These are phyloP conservation scores for Candolleomyces efflorescens DNA, from an alignment of 768 basidiomycete species.

Conservation along the genomic window DNA sequence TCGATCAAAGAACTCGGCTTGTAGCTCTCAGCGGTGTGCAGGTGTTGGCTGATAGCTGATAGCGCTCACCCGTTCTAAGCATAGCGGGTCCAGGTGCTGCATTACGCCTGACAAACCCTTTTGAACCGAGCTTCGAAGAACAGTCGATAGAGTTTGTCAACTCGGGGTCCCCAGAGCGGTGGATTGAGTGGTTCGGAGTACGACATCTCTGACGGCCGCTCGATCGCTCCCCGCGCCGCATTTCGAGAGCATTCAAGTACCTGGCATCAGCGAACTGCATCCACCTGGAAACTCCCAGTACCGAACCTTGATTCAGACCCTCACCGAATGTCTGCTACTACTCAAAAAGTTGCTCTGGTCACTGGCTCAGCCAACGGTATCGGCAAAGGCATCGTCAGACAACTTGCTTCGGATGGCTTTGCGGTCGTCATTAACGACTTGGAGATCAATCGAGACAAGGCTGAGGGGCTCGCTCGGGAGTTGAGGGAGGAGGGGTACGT, in stretches of 20 bases:
- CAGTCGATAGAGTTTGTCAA: too few relatives aligned
- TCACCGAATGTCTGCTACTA: not conserved
- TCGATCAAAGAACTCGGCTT: too few relatives aligned
- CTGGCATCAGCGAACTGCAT: not conserved
- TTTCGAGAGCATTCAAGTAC: not conserved
- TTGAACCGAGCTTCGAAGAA: too few relatives aligned
- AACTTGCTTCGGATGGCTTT: conserved; percentile 35
- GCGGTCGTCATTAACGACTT: conserved; percentile 35
- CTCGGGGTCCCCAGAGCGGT: too few relatives aligned
- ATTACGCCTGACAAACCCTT: too few relatives aligned
- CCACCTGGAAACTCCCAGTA: not conserved
- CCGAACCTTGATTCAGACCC: not conserved
- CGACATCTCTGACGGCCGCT: too few relatives aligned
- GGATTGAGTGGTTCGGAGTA: too few relatives aligned
- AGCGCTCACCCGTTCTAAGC: too few relatives aligned
- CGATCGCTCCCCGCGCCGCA: too few relatives aligned
- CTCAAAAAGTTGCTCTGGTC: conserved; percentile 27
- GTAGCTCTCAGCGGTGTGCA: too few relatives aligned
- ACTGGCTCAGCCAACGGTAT: conserved; percentile 40
- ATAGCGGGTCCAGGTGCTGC: too few relatives aligned
- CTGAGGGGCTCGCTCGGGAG: conserved; percentile 7
- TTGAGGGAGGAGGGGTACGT: conserved; percentile 15
- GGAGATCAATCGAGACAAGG: not conserved
- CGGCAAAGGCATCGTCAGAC: conserved; percentile 33
- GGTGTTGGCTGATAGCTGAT: too few relatives aligned